Base-by-base conservation (phyloP, 73 alveolate species). In the Urostyla sp. region DNA sequence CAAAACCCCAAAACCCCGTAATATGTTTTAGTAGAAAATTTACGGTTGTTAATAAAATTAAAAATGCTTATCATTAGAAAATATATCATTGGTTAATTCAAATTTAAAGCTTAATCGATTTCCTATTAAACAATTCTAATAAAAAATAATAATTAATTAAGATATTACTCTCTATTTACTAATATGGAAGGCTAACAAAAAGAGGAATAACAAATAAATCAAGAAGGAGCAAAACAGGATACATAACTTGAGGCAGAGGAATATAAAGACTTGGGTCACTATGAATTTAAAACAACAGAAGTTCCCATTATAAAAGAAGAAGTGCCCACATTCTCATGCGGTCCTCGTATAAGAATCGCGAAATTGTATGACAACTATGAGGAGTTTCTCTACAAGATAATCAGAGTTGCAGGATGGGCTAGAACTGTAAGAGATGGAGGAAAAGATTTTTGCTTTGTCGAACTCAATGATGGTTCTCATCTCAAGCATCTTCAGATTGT, bases 361-460 rank as follows among this genome's bases (percentile, higher is more conserved):
- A 72, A 67, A 52, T 67, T 80, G 27, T 55, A 24, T 31, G 75
- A 48, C 7, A 8, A 37, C 38, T 76, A 66, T 28, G 85, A 35
- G 15, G 82, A 67, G 40, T 88, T 75, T 79, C 61, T 95, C 54
- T 95, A 94, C 36, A 81, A 95, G 72, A 69, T 81, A 8, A 75
- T 95, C 32, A 87, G 89, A 21, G 98, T 96, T 20, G 96, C 95
- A 13, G 99, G 99, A 27, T 97, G 99, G 99, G 98, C 97, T 10
- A 96, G 93, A 84, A 92, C 98, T 11, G 80, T 85, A 37, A 74
- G 99, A 63, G 91, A 75, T 53, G 95, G 94, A 37, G 98, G 98
- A 34, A 93, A 94, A 40, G 89, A 75, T 32, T 96, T 97, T 67
- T 67, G 89, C 43, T 95, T 95, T 73, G 74, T 97, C 27, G 98